Evolutionary conservation across 1,284 basidiomycete species (phyloP), one percentile per base, ranked within the genome.

Genomic region (Papiliotrema nemorosa): DNA sequence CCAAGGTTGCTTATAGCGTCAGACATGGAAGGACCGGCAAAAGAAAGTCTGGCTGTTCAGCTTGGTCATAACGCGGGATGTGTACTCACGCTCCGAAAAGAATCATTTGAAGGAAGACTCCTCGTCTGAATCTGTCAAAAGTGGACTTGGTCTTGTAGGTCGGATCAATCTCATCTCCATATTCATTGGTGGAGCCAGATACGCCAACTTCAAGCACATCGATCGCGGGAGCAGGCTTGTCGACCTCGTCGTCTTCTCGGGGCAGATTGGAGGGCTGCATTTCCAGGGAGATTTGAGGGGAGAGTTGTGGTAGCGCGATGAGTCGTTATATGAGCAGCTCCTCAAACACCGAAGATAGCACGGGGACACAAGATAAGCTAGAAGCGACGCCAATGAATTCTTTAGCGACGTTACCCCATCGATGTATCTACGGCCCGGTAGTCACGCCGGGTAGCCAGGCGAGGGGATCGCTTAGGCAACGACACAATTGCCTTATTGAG

Each of bases 1-100:
- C 64, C 64, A n/a, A 67, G 56, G 29, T 53, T 52, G 21, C 33
- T 37, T 31, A 64, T 67, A 38, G 61, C 60, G 39, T 66, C 64
- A 10, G 47, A 35, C 60, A 66, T 62, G 24, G 62, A 55, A 1
- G 62, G 62, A 3, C 59, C 64, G 18, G 55, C 51, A 33, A 66
- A 66, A 7, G 59, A 50, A 5, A 62, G 49, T 7, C 58, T 57
- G 43, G 0, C 26, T 6, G n/a, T 31, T n/a, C 26, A 22, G 22
- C 27, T 6, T 12, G 14, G 43, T 47, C 25, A 40, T n/a, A 22
- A 24, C 1, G 7, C 16, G 31, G 10, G 42, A 33, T 16, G 22
- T 7, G 20, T 9, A 27, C 60, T 55, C 39, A 62, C 59, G 52
- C 49, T 48, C 62, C 62, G 22, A 66, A 57, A 24, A 65, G 39